These are phyloP conservation scores for Aspergillus candidus DNA, from an alignment of 2,329 filamentous ascomycete genomes.

Conservation along the genomic window DNA sequence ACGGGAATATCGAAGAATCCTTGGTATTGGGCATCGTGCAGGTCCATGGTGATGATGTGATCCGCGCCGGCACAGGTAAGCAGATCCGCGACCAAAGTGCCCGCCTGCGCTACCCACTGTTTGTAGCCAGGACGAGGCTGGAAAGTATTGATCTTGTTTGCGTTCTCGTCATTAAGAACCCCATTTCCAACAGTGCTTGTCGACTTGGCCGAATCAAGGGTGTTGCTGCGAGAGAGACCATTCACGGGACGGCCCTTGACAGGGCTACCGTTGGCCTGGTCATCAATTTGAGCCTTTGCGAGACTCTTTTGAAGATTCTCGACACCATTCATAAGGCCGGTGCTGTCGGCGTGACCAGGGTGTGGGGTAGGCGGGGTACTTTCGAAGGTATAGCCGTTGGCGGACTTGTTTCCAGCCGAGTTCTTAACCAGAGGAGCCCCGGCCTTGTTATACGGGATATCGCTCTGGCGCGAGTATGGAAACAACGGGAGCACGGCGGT, in stretches of 20 bases:
- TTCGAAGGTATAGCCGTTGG: slow-evolving; percentile 74
- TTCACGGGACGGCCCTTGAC: slow-evolving; percentile 42
- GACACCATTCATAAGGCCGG: slow-evolving; percentile 60
- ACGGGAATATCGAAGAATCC: slow-evolving; percentile 99
- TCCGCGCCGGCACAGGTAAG: slow-evolving; percentile 93
- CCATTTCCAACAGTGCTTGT: slow-evolving; percentile 35
- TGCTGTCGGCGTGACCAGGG: slow-evolving; percentile 62
- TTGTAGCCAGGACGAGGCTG: slow-evolving; percentile 89
- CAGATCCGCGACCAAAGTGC: slow-evolving; percentile 88
- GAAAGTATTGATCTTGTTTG: slow-evolving; percentile 53
- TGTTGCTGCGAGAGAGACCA: slow-evolving; percentile 34
- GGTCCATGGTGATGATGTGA: slow-evolving; percentile 95
- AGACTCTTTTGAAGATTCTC: slow-evolving; percentile 68
- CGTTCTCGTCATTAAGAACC: slow-evolving; percentile 56
- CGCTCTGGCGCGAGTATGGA: slow-evolving; percentile 92
- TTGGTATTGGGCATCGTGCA: slow-evolving; percentile 94
- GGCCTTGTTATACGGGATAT: slow-evolving; percentile 92
- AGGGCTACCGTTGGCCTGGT: slow-evolving; percentile 36
- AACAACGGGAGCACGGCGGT: slow-evolving; percentile 93
- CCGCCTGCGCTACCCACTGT: slow-evolving; percentile 97
- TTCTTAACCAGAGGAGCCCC: slow-evolving; percentile 80
- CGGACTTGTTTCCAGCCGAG: slow-evolving; percentile 35
- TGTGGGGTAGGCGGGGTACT: slow-evolving; percentile 82
- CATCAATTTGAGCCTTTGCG: slow-evolving; percentile 59
- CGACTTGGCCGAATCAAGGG: slow-evolving; percentile 34